Evolutionary conservation across 257 asterid species (phyloP), one percentile per base, ranked within the genome.

Genomic region (Forsythia suspensa): DNA sequence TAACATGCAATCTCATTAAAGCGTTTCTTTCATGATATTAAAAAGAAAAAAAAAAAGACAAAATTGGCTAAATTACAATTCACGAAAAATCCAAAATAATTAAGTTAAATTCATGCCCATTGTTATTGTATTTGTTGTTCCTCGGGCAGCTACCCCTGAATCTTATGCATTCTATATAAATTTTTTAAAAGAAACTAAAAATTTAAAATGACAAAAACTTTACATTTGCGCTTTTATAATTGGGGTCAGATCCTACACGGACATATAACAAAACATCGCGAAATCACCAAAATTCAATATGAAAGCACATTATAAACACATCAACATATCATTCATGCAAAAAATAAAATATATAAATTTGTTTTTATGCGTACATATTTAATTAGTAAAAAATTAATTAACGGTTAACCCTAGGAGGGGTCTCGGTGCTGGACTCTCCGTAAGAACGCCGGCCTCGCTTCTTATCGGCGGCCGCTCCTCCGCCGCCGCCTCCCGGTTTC

Each of bases 361-460:
- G 20, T 46, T 15, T 13, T 44, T 2, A 9, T 10, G 34, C 72
- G 52, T 29, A 61, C 34, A 29, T 29, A 29, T 40, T 40, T 38
- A 39, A 75, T 52, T 55, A 4, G 80, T 36, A 10, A 44, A 55
- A 52, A 8, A 70, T 21, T 24, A 75, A 59, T 9, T 15, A 72
- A 83, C 86, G n/a, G n/a, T n/a, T 43, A 82, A 92, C 98, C 96
- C 81, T 91, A 79, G 91, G 89, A 81, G 97, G 91, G 29, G 87
- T 65, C 37, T 90, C 92, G 74, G 87, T 6, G 70, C 84, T 67
- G 80, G 92, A 83, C 74, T 91, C 91, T 7, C 82, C 84, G 68
- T 82, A 67, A 1, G 97, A 87, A 82, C 95, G 92, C 37, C 98
- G 88, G 67, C 87, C 88, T 76, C 88, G 83, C 91, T 91, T 94